These are phyloP conservation scores for Insectozyma bohioensis DNA, from an alignment of 1,139 yeast species.

Conservation along the genomic window DNA sequence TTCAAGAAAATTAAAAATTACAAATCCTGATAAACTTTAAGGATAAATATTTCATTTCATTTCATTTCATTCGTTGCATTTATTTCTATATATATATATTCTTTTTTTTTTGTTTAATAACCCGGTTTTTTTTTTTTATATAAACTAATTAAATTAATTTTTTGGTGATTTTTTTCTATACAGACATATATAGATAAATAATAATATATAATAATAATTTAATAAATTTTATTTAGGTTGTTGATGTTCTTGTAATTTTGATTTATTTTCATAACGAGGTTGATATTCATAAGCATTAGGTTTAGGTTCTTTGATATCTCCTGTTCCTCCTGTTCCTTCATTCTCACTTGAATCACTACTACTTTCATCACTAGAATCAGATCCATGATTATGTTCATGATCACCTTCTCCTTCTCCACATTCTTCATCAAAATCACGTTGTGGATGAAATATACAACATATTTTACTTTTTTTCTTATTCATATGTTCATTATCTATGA, in stretches of 20 bases:
- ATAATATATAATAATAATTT: too few species aligned
- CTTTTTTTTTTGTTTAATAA: too few species aligned
- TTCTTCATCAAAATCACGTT: slow-evolving; percentile 64
- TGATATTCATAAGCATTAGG: slow-evolving; percentile 80
- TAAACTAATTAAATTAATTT: too few species aligned
- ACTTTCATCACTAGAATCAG: slow-evolving; percentile 31
- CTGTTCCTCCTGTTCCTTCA: slow-evolving; percentile 13
- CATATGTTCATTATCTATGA: slow-evolving; percentile 86
- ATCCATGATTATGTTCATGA: slow-evolving; percentile 7
- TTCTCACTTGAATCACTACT: slow-evolving; percentile 37
- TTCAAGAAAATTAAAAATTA: slow-evolving; percentile 64
- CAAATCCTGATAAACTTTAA: slow-evolving; percentile 51
- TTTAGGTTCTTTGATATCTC: slow-evolving; percentile 5
- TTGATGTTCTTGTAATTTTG: slow-evolving; percentile 9
- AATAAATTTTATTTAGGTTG: too few species aligned
- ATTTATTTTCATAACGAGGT: slow-evolving; percentile 54
- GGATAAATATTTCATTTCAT: background rate
- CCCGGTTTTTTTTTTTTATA: too few species aligned
- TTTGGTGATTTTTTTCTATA: too few species aligned
- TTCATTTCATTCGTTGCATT: background rate
- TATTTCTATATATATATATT: background rate
- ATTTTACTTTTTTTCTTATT: slow-evolving; percentile 85
- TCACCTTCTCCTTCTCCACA: slow-evolving; percentile 9
- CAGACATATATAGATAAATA: too few species aligned
- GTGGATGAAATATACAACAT: slow-evolving; percentile 95